Evolutionary conservation across 2,329 filamentous ascomycete species (phyloP), one percentile per base, ranked within the genome.

Genomic region (Paecilomyces niveus): DNA sequence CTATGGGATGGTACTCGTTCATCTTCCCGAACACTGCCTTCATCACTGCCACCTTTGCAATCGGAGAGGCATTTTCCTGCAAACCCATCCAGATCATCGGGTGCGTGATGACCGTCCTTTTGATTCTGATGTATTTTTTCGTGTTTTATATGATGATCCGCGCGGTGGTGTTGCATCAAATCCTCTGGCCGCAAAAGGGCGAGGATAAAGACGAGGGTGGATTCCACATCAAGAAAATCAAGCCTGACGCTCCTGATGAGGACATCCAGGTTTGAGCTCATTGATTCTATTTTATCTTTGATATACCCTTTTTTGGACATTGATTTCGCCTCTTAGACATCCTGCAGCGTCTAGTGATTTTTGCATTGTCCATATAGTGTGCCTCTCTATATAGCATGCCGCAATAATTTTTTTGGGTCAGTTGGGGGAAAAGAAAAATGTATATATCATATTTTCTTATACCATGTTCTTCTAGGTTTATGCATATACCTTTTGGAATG

Each of bases 1-100:
- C 89, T 18, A 92, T 94, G 89, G 90, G 87, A 1, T 95, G 89
- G 86, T 94, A 88, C 74, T 89, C 85, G 3, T 93, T 92, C 71
- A 81, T 92, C 4, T 92, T 92, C 67, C 89, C 89, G 1, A 91
- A 92, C 65, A 92, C 89, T 0, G 89, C 88, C 0, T 74, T 91
- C 59, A 83, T 82, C 39, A 89, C 87, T 0, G 88, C 89, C 0
- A 94, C 89, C 0, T 86, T 89, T 63, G 83, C 87, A 1, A 82
- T 94, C 54, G 88, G 84, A 0, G 78, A 80, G 9, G 85, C 85
- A 0, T 83, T 89, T 52, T 74, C 81, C 1, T 84, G 79, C 63
- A 71, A 73, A 5, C 81, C 85, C 0, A 83, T 94, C 50, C 76
- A 85, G 50, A 82, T 92, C 9, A 75, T 89, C 32, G 89, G 88